These are phyloP conservation scores for Rutidosis leptorrhynchoides DNA, from an alignment of 129 eudicot genomes.

Conservation along the genomic window DNA sequence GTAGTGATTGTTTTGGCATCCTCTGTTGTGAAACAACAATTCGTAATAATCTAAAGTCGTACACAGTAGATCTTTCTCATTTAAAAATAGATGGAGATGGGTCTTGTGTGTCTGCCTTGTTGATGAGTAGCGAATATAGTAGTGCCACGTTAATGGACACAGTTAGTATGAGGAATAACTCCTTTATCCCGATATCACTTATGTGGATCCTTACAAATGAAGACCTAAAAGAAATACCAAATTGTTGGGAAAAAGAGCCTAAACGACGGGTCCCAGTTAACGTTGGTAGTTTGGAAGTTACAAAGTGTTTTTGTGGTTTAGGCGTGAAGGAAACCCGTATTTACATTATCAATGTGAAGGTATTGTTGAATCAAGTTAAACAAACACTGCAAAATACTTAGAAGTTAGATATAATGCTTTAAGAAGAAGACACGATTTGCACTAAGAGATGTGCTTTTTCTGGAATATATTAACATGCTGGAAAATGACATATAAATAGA, in stretches of 20 bases:
- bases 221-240: no score
- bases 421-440: no score
- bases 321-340: constrained; percentile 16
- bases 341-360: constrained; percentile 4
- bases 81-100: constrained; percentile 5
- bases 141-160: not conserved
- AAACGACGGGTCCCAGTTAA: no score
- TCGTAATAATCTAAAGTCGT: constrained; percentile 16
- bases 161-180: no score
- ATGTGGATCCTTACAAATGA: constrained; percentile 1
- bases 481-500: no score
- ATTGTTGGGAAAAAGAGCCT: no score
- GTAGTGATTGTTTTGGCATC: constrained; percentile 9
- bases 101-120: constrained; percentile 14
- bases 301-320: not conserved
- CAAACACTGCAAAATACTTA: no score
- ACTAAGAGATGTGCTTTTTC: no score
- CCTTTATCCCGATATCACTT: constrained; percentile 4
- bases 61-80: not conserved
- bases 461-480: no score
- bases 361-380: no score
- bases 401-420: no score
- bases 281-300: no score
- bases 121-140: not conserved
- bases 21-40: constrained; percentile 15